Base-by-base conservation (phyloP, 148 eudicot genomes). In the Beta vulgaris region DNA sequence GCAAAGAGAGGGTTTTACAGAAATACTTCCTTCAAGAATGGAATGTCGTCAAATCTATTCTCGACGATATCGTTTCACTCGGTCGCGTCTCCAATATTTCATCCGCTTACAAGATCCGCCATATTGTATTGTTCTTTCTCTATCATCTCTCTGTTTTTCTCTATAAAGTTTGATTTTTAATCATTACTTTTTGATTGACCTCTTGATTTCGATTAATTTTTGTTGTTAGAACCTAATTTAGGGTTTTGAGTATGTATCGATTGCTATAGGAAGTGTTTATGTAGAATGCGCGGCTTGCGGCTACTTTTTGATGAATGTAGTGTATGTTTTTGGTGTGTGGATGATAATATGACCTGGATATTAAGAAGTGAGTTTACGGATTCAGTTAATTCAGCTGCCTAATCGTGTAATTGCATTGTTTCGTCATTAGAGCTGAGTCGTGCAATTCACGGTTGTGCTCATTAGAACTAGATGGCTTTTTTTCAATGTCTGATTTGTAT, bases 21-120 rank as follows among this genome's bases (percentile, higher is more conserved):
- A 85, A 82, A 66, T 91, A 87, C 79, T 93, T 93, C 72, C 87
- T 93, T 14, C 88, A 77, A 49, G 98, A 93, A 80, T 93, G 98
- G 98, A 86, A 73, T 55, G 77, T 79, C 54, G 87, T 93, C 82
- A 91, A 90, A 73, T 88, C 96, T 18, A 82, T 90, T 72, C 86
- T 94, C 72, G 84, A 89, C 85, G 84, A 83, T 77, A 91, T 94
- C 84, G 84, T 94, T 77, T 89, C 88, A 18, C 28, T 61, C 51
- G 86, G 85, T 46, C 78, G 88, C 18, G 91, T 87, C 80, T 44
- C 87, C 75, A 88, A 90, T 91, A 75, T 89, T 78, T 78, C 88
- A 7, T 80, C 91, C 44, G 96, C 90, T 68, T 82, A 80, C 87
- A 88, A 83, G 82, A 90, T 91, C 88, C 93, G 93, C 21, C 73